Conservation (phyloP, 495 filamentous ascomycete genomes). For the Penicillium dipodomyicola region DNA sequence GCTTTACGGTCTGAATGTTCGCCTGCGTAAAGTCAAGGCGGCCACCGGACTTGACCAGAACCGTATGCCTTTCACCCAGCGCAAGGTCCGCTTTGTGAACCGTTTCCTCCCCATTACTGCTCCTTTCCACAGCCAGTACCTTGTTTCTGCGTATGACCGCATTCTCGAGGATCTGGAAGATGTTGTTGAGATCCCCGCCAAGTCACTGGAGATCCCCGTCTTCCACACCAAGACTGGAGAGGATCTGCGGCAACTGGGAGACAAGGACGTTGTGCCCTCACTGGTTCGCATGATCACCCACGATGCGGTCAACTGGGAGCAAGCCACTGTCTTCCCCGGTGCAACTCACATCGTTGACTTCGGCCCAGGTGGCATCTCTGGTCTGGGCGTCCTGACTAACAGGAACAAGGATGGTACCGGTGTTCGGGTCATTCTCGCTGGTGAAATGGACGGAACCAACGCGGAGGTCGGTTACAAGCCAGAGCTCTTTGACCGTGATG, state of each 20-base stretch:
- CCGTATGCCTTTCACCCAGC: slow-evolving; percentile 86
- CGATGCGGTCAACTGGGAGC: slow-evolving; percentile 91
- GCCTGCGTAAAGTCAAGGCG: slow-evolving; percentile 92
- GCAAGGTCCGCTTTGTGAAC: slow-evolving; percentile 95
- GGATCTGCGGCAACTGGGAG: slow-evolving; percentile 67
- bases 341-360: slow-evolving; percentile 96
- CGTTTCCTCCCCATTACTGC: slow-evolving; percentile 96
- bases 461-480: slow-evolving; percentile 93
- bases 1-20: slow-evolving; percentile 90
- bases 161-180: slow-evolving; percentile 85
- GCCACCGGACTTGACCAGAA: slow-evolving; percentile 96
- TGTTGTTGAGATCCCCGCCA: slow-evolving; percentile 66
- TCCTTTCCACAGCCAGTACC: slow-evolving; percentile 95
- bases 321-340: slow-evolving; percentile 79
- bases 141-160: slow-evolving; percentile 71
- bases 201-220: slow-evolving; percentile 73
- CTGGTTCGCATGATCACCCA: slow-evolving; percentile 91
- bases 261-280: slow-evolving; percentile 68
- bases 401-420: slow-evolving; percentile 98
- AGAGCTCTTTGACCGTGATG: slow-evolving; percentile 93
- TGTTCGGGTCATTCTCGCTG: slow-evolving; percentile 90
- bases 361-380: slow-evolving; percentile 92
- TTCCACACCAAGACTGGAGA: slow-evolving; percentile 83
- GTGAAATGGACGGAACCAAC: slow-evolving; percentile 84
- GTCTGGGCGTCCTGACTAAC: slow-evolving; percentile 93